Conservation (phyloP, 345 rosid genomes). For the Eutrema heterophyllum region DNA sequence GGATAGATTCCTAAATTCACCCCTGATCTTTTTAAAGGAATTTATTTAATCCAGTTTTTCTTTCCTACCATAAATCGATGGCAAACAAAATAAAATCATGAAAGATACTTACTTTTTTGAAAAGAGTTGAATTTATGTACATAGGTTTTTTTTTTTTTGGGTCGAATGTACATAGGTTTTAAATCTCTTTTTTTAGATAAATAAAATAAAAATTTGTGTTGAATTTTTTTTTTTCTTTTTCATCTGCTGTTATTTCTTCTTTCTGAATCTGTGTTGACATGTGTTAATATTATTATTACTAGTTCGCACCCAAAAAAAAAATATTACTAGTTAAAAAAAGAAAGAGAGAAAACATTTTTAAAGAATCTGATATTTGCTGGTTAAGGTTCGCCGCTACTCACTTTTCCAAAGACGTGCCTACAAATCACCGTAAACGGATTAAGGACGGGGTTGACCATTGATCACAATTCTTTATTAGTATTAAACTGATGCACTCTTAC, state of each 20-base stretch:
- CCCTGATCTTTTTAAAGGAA: background rate
- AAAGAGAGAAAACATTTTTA: too few species aligned
- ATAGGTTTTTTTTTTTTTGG: too few species aligned
- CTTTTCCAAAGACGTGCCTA: slow-evolving; percentile 8
- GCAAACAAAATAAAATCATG: background rate
- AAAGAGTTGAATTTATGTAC: background rate
- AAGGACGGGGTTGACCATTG: background rate
- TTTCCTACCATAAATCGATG: background rate
- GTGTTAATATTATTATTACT: too few species aligned
- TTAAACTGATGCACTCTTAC: too few species aligned
- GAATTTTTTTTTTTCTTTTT: too few species aligned
- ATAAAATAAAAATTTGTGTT: background rate
- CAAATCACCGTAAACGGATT: background rate
- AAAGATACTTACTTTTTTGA: background rate
- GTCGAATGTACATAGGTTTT: background rate
- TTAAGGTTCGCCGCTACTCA: slow-evolving; percentile 12
- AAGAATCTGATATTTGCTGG: background rate
- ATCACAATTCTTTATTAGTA: background rate
- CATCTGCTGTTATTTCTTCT: too few species aligned
- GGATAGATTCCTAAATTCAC: background rate
- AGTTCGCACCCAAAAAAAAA: too few species aligned
- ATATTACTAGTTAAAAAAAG: too few species aligned
- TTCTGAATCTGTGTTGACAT: too few species aligned
- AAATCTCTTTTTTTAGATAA: background rate
- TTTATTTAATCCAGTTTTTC: background rate